These are phyloP conservation scores for Diaporthe amygdali DNA, from an alignment of 2,329 filamentous ascomycete species.

Conservation along the genomic window DNA sequence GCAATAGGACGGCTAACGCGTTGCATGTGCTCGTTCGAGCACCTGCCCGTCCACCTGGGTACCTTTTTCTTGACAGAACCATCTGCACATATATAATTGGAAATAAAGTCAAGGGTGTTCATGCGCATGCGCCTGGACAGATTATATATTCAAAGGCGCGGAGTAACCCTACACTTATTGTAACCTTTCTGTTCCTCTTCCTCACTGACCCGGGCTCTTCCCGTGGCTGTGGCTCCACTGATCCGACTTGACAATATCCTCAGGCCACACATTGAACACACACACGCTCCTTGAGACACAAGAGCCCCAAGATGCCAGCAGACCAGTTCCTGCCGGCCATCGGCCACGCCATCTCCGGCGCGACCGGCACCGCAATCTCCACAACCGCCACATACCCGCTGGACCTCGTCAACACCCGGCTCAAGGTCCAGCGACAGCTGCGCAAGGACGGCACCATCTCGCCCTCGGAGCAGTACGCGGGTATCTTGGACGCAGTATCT, in stretches of 20 bases:
- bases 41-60: not conserved
- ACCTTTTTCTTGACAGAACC: not conserved
- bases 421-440: slow-evolving; percentile 77
- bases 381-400: slow-evolving; percentile 83
- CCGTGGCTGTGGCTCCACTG: not conserved
- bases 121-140: not conserved
- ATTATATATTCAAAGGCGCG: not conserved
- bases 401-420: slow-evolving; percentile 78
- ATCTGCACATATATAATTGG: not conserved
- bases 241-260: not conserved
- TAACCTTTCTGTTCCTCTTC: not conserved
- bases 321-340: slow-evolving; percentile 68
- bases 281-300: not conserved
- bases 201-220: not conserved
- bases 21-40: not conserved
- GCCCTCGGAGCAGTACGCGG: slow-evolving; percentile 58
- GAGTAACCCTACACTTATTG: not conserved
- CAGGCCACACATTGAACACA: not conserved
- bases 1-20: not conserved
- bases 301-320: slow-evolving; percentile 27
- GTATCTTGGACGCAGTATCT: slow-evolving; percentile 70
- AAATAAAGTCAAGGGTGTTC: not conserved
- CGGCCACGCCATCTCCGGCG: slow-evolving; percentile 82
- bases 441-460: slow-evolving; percentile 37
- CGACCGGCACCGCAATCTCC: slow-evolving; percentile 77